Base-by-base conservation (phyloP, 176 grass and related monocot species). In the Cocos nucifera region DNA sequence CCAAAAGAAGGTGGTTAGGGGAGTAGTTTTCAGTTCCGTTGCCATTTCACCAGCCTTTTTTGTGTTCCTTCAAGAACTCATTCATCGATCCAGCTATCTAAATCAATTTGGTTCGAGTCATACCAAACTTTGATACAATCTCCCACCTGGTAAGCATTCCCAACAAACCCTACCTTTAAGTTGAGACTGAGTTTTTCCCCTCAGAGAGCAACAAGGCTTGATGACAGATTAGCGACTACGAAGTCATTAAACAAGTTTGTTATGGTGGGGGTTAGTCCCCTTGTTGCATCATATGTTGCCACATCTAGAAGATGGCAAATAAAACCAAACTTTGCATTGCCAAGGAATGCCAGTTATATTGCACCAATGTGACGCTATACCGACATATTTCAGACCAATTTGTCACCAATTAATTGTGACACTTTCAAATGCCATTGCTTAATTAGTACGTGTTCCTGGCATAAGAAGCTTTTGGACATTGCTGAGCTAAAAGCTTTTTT, bases 301-400 rank as follows among this genome's bases (percentile, higher is more conserved):
- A 58, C 17, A 39, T 35, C 61, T 23, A 65, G n/a, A 69, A 19
- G 22, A 3, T 58, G 52, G 67, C 69, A 50, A 49, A 44, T 44
- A 44, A n/a, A 86, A 86, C 83, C 35, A 73, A 78, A 60, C 83
- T 82, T 73, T 78, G 82, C 70, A 66, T 62, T 82, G 83, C 65
- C 66, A 74, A 15, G 39, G 18, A 74, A 86, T 78, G 78, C 58
- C 51, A 81, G 17, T 21, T 21, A 21, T 21, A 21, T 49, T 39
- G 57, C 19, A 26, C 23, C 8, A 44, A 44, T 44, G 0, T 2
- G 35, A 58, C 74, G 8, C 52, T 62, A 30, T 30, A 12, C 79
- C 56, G 4, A 22, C 61, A 22, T 61, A 61, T 48, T 76, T 67
- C 18, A 53, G 23, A 5, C 28, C 5, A 44, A 44, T 12, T 44